phyloP scores from a whole-genome alignment of 2,329 filamentous ascomycete genomes.

The Myrmaecium sp. region DNA sequence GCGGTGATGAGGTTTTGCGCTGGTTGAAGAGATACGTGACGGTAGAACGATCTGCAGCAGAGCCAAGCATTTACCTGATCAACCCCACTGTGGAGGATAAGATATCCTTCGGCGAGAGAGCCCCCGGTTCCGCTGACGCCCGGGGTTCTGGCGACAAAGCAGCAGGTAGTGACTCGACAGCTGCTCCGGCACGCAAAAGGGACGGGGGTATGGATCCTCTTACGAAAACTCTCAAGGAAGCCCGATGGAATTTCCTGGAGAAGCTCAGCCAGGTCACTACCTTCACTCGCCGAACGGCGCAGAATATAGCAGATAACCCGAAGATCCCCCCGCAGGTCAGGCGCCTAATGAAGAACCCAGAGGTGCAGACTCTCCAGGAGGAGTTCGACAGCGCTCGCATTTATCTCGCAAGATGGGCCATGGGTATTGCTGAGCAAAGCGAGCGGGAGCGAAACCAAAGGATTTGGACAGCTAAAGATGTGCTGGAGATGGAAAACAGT shows the following conservation, averaged over 20 bases:
- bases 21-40: constrained; percentile 77
- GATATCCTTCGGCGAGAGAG: constrained; percentile 49
- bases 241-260: constrained; percentile 90
- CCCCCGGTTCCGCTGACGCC: constrained; percentile 12
- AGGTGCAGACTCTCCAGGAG: constrained; percentile 87
- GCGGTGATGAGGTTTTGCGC: constrained; percentile 81
- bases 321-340: constrained; percentile 78
- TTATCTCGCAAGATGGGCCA: constrained; percentile 92
- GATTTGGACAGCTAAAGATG: constrained; percentile 86
- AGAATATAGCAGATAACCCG: constrained; percentile 81
- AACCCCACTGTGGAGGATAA: constrained; percentile 77
- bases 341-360: constrained; percentile 71
- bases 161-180: constrained; percentile 9
- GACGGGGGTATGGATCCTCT: constrained; percentile 83
- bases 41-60: constrained; percentile 69
- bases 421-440: constrained; percentile 96
- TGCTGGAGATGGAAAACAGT: constrained; percentile 85
- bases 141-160: constrained; percentile 9
- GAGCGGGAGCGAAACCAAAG: constrained; percentile 71
- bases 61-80: constrained; percentile 80
- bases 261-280: constrained; percentile 96
- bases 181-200: constrained; percentile 15
- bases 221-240: constrained; percentile 84
- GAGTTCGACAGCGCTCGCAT: constrained; percentile 94
- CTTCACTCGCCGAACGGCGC: constrained; percentile 80